Evolutionary conservation across 495 filamentous ascomycete genomes (phyloP).

Genomic region (Penicillium taxi): DNA sequence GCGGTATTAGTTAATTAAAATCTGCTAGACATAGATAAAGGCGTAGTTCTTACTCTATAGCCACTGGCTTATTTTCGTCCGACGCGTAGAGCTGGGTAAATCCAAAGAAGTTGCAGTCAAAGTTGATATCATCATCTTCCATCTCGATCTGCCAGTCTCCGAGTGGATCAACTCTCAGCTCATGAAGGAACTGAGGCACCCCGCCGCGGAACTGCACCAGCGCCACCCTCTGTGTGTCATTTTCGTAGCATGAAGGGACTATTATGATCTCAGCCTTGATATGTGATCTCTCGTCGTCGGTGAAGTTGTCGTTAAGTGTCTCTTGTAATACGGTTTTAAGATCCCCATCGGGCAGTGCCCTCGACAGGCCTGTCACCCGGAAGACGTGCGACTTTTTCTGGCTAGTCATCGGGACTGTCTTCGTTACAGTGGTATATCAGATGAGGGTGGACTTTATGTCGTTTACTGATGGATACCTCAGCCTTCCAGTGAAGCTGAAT

Average conservation of each 20-base stretch:
- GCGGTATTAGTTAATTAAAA: not conserved
- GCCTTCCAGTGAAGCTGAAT: constrained; percentile 11
- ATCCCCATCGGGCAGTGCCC: constrained; percentile 4
- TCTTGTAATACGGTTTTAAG: constrained; percentile 8
- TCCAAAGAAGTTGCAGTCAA: constrained; percentile 12
- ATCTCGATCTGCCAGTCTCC: constrained; percentile 10
- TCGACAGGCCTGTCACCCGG: constrained; percentile 8
- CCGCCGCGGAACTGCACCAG: constrained; percentile 8
- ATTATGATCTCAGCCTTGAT: constrained; percentile 9
- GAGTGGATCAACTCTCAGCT: constrained; percentile 6
- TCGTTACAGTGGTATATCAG: constrained; percentile 1
- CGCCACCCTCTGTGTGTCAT: constrained; percentile 9
- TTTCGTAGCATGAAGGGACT: constrained; percentile 11
- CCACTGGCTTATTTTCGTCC: constrained; percentile 5
- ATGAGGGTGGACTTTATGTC: constrained; percentile 3
- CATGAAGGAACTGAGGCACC: constrained; percentile 9
- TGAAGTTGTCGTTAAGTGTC: constrained; percentile 7
- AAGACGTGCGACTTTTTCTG: constrained; percentile 11
- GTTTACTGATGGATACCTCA: constrained; percentile 5
- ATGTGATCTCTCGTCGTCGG: constrained; percentile 6
- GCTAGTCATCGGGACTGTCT: constrained; percentile 5
- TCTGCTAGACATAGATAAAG: constrained; percentile 2
- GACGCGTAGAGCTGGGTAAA: constrained; percentile 11
- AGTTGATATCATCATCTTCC: constrained; percentile 6
- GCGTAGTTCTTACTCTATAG: constrained; percentile 8